Base-by-base conservation (phyloP, 768 basidiomycete genomes). In the Strobilomyces confusus region DNA sequence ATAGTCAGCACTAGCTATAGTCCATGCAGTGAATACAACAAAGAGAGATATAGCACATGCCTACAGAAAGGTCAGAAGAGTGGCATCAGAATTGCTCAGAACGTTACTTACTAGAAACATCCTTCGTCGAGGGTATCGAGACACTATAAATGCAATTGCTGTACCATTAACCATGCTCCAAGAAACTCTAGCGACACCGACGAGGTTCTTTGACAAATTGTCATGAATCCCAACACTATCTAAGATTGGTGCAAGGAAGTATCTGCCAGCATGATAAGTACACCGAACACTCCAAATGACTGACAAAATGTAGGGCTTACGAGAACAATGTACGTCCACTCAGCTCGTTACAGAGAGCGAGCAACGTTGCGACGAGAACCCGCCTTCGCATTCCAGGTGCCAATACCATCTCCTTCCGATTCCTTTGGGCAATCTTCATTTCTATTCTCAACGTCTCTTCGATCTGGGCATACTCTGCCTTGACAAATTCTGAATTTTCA, bases 401-500 rank as follows among this genome's bases (percentile, higher is more conserved):
- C 5, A 55, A 62, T 22, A 62, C 34, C 7, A 37, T 4, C 4
- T 26, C 36, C 5, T 22, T 52, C 42, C 19, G 26, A 20, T 4
- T 48, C 38, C 34, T 42, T 5, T 22, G 33, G 2, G 54, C 9
- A 13, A 20, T 26, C 20, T 40, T 52, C 17, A 50, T 9, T 30
- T 65, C 63, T 5, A 23, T 48, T 59, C 79, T 76, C 5, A 84
- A 62, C 0, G 82, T 83, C 26, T 26, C 26, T 26, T 26, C 26
- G 26, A 26, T 26, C 8, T 26, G 26, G 26, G 26, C 26, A 26
- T 73, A 83, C 61, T 84, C 82, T 1, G 81, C 80, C 59, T 77
- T 78, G 47, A 80, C 81, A 44, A 84, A 79, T 54, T 79, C 78
- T 2, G 78, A 77, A 36, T 44, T 15, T 48, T 55, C 63, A 56